A percentile compares a stretch with the other conserved stretches of the same genome.
phyloP scores from a whole-genome alignment of 352 stramenopile genomes.

The Phytophthora sp. region DNA sequence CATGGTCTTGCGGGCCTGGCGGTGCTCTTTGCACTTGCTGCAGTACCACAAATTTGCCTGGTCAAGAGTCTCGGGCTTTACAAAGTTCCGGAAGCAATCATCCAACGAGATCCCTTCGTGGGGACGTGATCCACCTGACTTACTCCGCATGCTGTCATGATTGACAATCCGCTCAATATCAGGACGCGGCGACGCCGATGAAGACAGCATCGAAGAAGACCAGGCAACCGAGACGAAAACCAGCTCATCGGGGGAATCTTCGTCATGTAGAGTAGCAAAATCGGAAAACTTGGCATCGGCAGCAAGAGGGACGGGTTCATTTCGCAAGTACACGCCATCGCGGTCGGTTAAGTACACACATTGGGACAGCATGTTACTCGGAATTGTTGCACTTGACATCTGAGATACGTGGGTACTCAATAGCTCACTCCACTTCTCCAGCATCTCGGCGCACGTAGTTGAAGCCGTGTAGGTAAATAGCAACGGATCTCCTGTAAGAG shows the following conservation, averaged over 20 bases:
- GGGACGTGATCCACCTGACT: constrained; percentile 26
- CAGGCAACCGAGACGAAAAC: constrained; percentile 66
- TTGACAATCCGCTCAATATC: constrained; percentile 63
- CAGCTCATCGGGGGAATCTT: constrained; percentile 47
- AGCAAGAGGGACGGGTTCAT: constrained; percentile 53
- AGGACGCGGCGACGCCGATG: constrained; percentile 44
- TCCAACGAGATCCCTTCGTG: constrained; percentile 62
- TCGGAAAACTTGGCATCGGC: constrained; percentile 53
- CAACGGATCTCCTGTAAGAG: constrained; percentile 65
- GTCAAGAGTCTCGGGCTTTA: constrained; percentile 79
- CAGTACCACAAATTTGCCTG: constrained; percentile 90
- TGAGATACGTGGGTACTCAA: constrained; percentile 53
- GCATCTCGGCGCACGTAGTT: constrained; percentile 66
- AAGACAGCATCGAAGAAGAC: constrained; percentile 50
- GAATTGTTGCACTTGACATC: constrained; percentile 39
- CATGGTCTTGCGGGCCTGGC: constrained; percentile 80
- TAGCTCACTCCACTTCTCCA: constrained; percentile 63
- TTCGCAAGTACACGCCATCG: constrained; percentile 55
- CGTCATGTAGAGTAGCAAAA: constrained; percentile 49
- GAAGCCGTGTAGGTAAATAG: constrained; percentile 66
- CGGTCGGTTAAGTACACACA: constrained; percentile 65
- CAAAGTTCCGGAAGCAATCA: constrained; percentile 89
- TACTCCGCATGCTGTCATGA: constrained; percentile 51
- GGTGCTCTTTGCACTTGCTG: constrained; percentile 76
- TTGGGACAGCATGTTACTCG: constrained; percentile 47